Evolutionary conservation across 179 eudicot species (phyloP).

Genomic region (Nepenthes alata): DNA sequence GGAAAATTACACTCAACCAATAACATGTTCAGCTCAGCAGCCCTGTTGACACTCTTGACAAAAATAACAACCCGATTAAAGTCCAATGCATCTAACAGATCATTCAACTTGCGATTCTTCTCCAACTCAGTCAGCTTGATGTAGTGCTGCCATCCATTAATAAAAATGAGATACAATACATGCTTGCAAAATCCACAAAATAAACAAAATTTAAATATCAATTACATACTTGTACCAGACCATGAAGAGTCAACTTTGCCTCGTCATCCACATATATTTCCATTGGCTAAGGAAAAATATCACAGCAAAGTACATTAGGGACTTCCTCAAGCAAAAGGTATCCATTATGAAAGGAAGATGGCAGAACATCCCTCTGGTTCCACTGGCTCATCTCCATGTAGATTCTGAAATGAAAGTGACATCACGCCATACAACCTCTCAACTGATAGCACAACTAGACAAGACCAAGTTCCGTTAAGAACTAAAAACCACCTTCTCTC

Average conservation of each 20-base stretch:
- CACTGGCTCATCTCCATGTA: conserved; percentile 15
- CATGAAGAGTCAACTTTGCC: conserved; percentile 89
- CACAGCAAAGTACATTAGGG: conserved; percentile 56
- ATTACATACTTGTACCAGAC: conserved; percentile 69
- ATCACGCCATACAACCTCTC: conserved; percentile 6
- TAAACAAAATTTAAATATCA: not conserved
- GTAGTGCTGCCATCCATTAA: conserved; percentile 45
- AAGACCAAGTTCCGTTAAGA: not conserved
- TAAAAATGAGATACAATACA: not conserved
- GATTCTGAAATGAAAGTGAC: conserved; percentile 7
- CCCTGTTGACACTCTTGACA: conserved; percentile 83
- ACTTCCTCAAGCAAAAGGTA: conserved; percentile 43
- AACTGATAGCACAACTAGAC: conserved; percentile 4
- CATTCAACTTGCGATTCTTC: conserved; percentile 86
- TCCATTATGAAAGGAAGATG: conserved; percentile 46
- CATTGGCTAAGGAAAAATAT: conserved; percentile 74
- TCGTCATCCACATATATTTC: conserved; percentile 94
- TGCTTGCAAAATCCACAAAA: not conserved
- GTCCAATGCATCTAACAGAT: conserved; percentile 83
- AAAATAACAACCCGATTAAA: conserved; percentile 91
- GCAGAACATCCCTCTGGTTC: conserved; percentile 19
- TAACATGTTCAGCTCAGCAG: conserved; percentile 83
- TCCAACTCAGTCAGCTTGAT: conserved; percentile 73
- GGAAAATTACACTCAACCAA: conserved; percentile 90
- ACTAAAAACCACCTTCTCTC: not conserved